Conservation (phyloP, 164 flowering plant species). For the Euptelea pleiosperma region DNA sequence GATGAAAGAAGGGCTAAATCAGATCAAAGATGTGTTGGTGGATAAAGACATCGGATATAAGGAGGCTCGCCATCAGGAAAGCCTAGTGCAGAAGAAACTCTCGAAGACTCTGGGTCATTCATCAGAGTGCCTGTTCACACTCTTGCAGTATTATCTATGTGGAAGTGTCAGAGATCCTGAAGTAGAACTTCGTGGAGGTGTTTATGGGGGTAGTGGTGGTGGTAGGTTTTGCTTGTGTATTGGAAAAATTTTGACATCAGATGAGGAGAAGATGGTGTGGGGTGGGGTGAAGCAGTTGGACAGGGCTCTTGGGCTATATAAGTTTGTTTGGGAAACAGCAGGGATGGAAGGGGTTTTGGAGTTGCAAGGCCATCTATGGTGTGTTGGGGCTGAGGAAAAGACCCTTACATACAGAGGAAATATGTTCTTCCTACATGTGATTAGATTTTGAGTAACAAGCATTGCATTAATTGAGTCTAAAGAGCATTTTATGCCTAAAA, state of each 20-base stretch:
- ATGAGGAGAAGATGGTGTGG: slow-evolving; percentile 50
- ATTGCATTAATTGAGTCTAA: too few relatives aligned
- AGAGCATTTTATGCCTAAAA: too few relatives aligned
- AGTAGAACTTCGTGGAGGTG: slow-evolving; percentile 65
- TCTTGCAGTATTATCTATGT: slow-evolving; percentile 60
- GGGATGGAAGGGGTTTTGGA: slow-evolving; percentile 54
- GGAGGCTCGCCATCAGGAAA: slow-evolving; percentile 61
- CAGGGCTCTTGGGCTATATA: slow-evolving; percentile 63
- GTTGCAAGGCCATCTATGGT: slow-evolving; percentile 87
- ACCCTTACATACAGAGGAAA: slow-evolving; percentile 53
- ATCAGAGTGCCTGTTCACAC: slow-evolving; percentile 73
- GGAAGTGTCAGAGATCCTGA: slow-evolving; percentile 59
- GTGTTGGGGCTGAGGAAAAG: slow-evolving; percentile 54
- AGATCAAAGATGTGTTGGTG: slow-evolving; percentile 68
- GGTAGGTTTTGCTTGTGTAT: slow-evolving; percentile 45
- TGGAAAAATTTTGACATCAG: slow-evolving; percentile 72
- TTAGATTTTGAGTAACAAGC: slow-evolving; percentile 43
- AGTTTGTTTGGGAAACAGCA: slow-evolving; percentile 76
- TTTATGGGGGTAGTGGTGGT: slow-evolving; percentile 29
- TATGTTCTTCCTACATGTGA: slow-evolving; percentile 52
- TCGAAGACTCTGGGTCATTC: slow-evolving; percentile 63
- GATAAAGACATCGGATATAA: slow-evolving; percentile 69
- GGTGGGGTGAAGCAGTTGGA: slow-evolving; percentile 73
- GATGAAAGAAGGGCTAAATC: slow-evolving; percentile 86
- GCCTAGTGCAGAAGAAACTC: slow-evolving; percentile 71